A percentile compares a stretch with the other conserved stretches of the same genome.
Conservation (phyloP, 805 yeast species). For the Metschnikowia henanensis region DNA sequence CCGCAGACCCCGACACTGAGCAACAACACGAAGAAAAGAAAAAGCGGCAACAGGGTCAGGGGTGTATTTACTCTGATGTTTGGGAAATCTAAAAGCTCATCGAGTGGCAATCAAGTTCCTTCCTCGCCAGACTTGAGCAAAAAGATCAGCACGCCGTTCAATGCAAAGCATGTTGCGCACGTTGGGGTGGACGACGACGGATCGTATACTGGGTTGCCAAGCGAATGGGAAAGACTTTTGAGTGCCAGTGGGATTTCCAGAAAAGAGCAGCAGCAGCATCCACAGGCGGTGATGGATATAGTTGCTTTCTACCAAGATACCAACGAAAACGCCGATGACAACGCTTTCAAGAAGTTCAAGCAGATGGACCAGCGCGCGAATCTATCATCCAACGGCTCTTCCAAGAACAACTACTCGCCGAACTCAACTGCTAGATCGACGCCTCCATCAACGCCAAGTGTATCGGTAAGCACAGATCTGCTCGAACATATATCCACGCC, state of each 20-base stretch:
- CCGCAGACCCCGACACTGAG: constrained; percentile 8
- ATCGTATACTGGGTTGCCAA: constrained; percentile 88
- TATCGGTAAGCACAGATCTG: constrained; percentile 14
- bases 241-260: constrained; percentile 85
- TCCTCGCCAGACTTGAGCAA: constrained; percentile 27
- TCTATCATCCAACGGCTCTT: not conserved
- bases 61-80: constrained; percentile 60
- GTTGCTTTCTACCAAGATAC: constrained; percentile 79
- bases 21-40: constrained; percentile 23
- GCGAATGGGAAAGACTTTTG: constrained; percentile 85
- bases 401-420: constrained; percentile 16
- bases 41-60: constrained; percentile 52
- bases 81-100: constrained; percentile 26
- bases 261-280: constrained; percentile 87
- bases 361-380: constrained; percentile 20
- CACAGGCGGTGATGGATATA: constrained; percentile 91
- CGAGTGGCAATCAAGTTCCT: constrained; percentile 1
- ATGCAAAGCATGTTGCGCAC: constrained; percentile 87
- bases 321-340: constrained; percentile 43
- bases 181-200: constrained; percentile 91
- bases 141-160: constrained; percentile 89
- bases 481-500: constrained; percentile 12
- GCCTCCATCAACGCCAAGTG: constrained; percentile 31
- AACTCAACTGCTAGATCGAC: constrained; percentile 26
- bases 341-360: constrained; percentile 45